Conservation (phyloP, 2,329 filamentous ascomycete species). For the Alternaria infectoria region DNA sequence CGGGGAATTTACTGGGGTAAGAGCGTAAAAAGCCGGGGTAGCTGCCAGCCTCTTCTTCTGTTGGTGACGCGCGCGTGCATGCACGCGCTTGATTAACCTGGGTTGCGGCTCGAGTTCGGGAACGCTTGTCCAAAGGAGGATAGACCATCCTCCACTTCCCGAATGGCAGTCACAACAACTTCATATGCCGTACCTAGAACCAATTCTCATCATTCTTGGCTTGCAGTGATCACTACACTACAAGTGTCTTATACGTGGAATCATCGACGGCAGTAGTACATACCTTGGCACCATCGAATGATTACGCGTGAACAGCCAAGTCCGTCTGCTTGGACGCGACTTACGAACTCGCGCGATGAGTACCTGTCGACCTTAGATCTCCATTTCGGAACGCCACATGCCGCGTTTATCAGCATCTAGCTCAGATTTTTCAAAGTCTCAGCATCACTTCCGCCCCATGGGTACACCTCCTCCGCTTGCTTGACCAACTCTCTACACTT, state of each 20-base stretch:
- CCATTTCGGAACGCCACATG: no score
- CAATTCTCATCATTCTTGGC: neutral
- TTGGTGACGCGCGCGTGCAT: neutral
- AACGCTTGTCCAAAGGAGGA: neutral
- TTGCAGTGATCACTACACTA: neutral
- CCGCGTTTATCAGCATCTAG: neutral
- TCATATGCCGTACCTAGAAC: neutral
- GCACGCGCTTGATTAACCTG: neutral
- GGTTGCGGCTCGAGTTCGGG: neutral
- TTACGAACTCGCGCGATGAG: neutral
- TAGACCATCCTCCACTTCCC: neutral
- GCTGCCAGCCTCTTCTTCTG: neutral
- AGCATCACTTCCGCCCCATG: conserved; percentile 51
- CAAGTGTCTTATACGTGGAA: no score
- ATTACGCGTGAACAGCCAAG: neutral
- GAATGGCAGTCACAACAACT: neutral
- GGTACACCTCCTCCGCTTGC: conserved; percentile 43
- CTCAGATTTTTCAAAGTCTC: conserved; percentile 21
- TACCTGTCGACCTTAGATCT: neutral
- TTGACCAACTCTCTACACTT: conserved; percentile 43
- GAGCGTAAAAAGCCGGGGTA: neutral
- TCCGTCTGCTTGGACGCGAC: neutral
- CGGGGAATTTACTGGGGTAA: neutral
- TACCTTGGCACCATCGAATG: neutral
- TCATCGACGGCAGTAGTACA: no score